phyloP scores from a whole-genome alignment of 2,329 filamentous ascomycete species.

The Fusarium denticulatum region DNA sequence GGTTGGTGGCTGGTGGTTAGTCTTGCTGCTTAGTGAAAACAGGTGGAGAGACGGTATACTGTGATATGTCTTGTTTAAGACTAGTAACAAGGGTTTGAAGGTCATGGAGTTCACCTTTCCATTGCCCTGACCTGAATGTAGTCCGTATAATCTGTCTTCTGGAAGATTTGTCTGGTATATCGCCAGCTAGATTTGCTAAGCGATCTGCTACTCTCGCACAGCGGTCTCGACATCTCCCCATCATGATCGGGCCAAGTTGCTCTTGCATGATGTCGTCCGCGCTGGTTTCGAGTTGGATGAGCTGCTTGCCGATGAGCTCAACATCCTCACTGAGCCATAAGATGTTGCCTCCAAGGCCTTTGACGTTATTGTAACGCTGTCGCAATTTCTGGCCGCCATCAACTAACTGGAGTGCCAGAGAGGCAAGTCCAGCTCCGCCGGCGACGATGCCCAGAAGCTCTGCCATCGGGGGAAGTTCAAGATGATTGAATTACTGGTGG shows the following conservation, averaged over 20 bases:
- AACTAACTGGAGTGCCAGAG: slow-evolving; percentile 7
- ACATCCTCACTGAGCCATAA: neutral
- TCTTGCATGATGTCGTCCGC: neutral
- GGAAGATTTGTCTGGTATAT: neutral
- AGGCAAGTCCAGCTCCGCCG: slow-evolving; percentile 12
- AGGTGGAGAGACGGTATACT: neutral
- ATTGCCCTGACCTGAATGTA: neutral
- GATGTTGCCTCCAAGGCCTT: neutral
- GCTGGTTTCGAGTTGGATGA: neutral
- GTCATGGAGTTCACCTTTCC: neutral
- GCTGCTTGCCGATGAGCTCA: neutral
- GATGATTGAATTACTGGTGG: no score
- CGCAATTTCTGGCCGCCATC: slow-evolving; percentile 7
- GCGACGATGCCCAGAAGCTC: slow-evolving; percentile 11
- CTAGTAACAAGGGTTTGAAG: neutral
- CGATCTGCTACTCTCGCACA: neutral
- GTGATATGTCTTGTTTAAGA: neutral
- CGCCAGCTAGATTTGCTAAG: neutral
- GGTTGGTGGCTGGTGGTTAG: neutral
- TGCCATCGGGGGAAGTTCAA: no score
- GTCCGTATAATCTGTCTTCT: neutral
- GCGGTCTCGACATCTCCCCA: slow-evolving; percentile 1
- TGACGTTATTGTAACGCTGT: neutral
- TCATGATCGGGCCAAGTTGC: slow-evolving; percentile 5
- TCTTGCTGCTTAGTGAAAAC: fast-evolving